These are phyloP conservation scores for Phytophthora macrochlamydospora DNA, from an alignment of 352 stramenopile genomes.

Conservation along the genomic window DNA sequence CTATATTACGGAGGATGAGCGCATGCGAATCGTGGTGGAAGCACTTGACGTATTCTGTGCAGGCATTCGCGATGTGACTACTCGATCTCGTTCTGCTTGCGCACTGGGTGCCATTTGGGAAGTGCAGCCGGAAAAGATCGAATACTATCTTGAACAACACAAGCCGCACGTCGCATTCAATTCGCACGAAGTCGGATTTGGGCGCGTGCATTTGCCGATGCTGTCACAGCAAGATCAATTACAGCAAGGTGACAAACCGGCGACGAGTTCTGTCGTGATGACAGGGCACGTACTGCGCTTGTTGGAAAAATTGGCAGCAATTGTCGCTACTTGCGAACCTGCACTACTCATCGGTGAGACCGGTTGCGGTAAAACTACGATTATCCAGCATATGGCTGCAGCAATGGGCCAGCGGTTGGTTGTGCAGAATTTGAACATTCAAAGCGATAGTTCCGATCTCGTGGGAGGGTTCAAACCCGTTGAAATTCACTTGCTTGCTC, in stretches of 20 bases:
- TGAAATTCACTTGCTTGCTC: constrained; percentile 95
- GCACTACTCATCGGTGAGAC: constrained; percentile 98
- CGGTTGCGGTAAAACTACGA: constrained; percentile 96
- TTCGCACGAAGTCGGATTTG: constrained; percentile 89
- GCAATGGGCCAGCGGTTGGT: constrained; percentile 94
- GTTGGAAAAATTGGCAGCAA: constrained; percentile 97
- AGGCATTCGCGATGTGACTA: constrained; percentile 71
- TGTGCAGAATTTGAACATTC: constrained; percentile 99
- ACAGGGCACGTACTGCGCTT: constrained; percentile 96
- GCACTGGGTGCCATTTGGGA: constrained; percentile 80
- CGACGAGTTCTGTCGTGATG: constrained; percentile 90
- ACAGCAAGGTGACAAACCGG: constrained; percentile 29
- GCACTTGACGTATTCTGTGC: constrained; percentile 87
- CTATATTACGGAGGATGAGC: constrained; percentile 88
- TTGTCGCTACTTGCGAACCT: constrained; percentile 95
- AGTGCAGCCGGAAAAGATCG: constrained; percentile 81
- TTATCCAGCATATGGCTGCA: constrained; percentile 97
- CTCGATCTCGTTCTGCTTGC: constrained; percentile 61
- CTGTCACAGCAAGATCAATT: constrained; percentile 54
- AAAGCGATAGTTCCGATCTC: constrained; percentile 99
- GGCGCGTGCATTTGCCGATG: constrained; percentile 85
- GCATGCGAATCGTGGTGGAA: constrained; percentile 78
- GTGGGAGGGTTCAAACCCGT: constrained; percentile 99
- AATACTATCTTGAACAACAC: constrained; percentile 77
- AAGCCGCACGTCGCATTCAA: constrained; percentile 75